phyloP scores from a whole-genome alignment of 352 stramenopile species.

The Phytophthora pinifolia region DNA sequence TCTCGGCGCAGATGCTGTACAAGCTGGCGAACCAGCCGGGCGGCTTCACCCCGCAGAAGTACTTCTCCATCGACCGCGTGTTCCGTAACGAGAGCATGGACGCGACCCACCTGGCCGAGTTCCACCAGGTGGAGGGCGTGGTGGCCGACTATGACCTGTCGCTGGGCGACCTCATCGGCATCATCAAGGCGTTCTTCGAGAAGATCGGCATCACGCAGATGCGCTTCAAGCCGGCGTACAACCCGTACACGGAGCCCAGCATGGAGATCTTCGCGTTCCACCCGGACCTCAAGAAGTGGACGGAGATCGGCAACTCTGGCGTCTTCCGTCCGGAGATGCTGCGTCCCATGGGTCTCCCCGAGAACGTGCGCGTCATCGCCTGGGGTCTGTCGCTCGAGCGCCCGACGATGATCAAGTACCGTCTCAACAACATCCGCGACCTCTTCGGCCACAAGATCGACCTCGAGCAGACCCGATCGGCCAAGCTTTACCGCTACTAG shows the following conservation, averaged over 20 bases:
- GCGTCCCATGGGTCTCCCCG: constrained; percentile 97
- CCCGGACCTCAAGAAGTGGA: constrained; percentile 99
- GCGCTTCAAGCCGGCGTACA: constrained; percentile 99
- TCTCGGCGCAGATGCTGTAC: constrained; percentile 99
- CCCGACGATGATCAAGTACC: constrained; percentile 99
- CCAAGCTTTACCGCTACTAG: constrained; percentile 89
- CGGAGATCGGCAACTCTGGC: constrained; percentile 98
- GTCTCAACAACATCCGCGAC: constrained; percentile 99
- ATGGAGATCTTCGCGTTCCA: constrained; percentile 99
- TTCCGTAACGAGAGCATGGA: constrained; percentile 99
- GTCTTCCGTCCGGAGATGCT: constrained; percentile 99
- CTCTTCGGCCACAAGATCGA: constrained; percentile 99
- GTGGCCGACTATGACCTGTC: constrained; percentile 99
- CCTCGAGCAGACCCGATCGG: constrained; percentile 94
- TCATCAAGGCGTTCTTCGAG: constrained; percentile 99
- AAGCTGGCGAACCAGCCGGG: constrained; percentile 94
- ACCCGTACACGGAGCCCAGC: constrained; percentile 99
- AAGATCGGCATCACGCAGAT: constrained; percentile 98
- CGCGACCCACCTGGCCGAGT: constrained; percentile 99
- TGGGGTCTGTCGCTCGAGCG: constrained; percentile 99
- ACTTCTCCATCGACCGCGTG: constrained; percentile 99
- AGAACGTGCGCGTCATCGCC: constrained; percentile 99
- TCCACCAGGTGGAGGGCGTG: constrained; percentile 99
- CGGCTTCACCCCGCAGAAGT: constrained; percentile 97
- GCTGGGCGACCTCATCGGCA: constrained; percentile 98